Conservation (phyloP, 768 basidiomycete species). For the Tylopilus intermedius region DNA sequence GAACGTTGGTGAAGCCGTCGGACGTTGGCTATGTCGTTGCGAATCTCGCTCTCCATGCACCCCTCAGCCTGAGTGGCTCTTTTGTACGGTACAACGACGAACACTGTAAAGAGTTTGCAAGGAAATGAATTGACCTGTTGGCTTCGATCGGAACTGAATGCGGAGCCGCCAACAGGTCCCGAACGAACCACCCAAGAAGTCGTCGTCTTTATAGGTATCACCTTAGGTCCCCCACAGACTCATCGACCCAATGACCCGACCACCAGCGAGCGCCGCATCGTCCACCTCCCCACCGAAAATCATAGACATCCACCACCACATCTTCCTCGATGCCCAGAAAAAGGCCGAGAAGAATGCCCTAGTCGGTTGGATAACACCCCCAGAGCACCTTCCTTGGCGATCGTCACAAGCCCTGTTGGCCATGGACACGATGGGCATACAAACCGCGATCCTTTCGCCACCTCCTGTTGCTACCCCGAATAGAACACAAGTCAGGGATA, state of each 20-base stretch:
- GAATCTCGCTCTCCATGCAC: constrained; percentile 61
- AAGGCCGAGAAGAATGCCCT: constrained; percentile 42
- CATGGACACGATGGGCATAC: constrained; percentile 58
- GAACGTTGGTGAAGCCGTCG: constrained; percentile 71
- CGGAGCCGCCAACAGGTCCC: constrained; percentile 12
- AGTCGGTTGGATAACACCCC: constrained; percentile 60
- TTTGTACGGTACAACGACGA: constrained; percentile 81
- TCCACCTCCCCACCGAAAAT: constrained; percentile 10
- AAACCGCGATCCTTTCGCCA: constrained; percentile 61
- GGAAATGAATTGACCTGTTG: constrained; percentile 16
- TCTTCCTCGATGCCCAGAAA: constrained; percentile 51
- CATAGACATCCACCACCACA: constrained; percentile 77
- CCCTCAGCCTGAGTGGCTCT: constrained; percentile 59
- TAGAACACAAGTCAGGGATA: constrained; percentile 37
- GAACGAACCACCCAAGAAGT: constrained; percentile 16
- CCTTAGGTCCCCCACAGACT: neutral
- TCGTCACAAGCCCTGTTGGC: constrained; percentile 52
- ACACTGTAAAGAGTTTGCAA: constrained; percentile 55
- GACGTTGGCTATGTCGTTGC: constrained; percentile 78
- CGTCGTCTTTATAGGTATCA: neutral
- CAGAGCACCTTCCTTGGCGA: constrained; percentile 63
- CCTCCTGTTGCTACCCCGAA: constrained; percentile 51
- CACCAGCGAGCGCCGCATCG: neutral
- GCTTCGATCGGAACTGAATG: constrained; percentile 10
- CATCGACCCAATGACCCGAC: constrained; percentile 14